Base-by-base conservation (phyloP, 2,329 filamentous ascomycete species). In the Fusarium sp. region DNA sequence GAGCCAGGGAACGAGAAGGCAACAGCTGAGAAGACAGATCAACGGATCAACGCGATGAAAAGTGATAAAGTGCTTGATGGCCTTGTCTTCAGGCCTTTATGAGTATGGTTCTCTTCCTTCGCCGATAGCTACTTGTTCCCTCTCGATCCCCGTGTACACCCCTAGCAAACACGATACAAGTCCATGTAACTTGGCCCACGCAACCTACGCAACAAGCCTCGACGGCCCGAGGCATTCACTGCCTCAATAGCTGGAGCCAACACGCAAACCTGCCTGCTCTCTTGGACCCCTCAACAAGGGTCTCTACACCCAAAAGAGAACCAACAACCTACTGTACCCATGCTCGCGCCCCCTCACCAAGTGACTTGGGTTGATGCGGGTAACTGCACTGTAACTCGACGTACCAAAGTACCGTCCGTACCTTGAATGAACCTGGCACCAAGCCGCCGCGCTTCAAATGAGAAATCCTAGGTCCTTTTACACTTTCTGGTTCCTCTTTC, bases 331-430 rank as follows among this genome's bases (percentile, higher is more conserved):
- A 20, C 20, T 20, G 20, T 20, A 20, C 20, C 61, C 65, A 64
- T 27, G 50, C 14, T 27, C 57, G 40, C 62, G 25, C 20, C 62
- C 20, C 56, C 20, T 20, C 47, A 52, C 50, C 66, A 69, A 65
- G 38, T 69, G 62, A 69, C 56, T 43, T 62, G 33, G 30, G 45
- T 50, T 56, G 33, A 50, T 50, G 38, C 40, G 38, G 65, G 65
- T 67, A 67, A 45, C 38, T 45, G 27, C 37, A 38, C 37, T 33
- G 60, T 59, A 58, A 27, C 59, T 63, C 25, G 33, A 25, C 45
- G 37, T 40, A 60, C 40, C 12, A 58, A 50, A 30, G 45, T 61
- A 38, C 30, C 30, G 30, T 32, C 30, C 30, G 30, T 32, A 32
- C 40, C 25, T 30, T n/a, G n/a, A 52, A 52, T 17, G 43, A 45